phyloP scores from a whole-genome alignment of 1,139 yeast species.

The Magnusiomyces suaveolens region DNA sequence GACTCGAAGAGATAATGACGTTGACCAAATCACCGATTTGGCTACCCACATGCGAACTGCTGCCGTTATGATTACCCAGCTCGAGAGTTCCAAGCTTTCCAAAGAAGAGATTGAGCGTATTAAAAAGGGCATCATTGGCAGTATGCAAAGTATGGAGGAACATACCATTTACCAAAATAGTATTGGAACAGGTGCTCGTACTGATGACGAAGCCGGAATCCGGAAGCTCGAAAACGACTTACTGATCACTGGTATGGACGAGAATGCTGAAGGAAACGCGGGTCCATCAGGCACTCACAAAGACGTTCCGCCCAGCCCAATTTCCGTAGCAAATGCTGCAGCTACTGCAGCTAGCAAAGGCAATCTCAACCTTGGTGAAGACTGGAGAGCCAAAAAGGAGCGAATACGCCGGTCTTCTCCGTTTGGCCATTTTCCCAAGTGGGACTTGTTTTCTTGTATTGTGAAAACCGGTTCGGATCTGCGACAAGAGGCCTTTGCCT shows the following conservation, averaged over 20 bases:
- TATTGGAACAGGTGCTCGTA: conserved; percentile 7
- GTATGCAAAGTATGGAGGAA: conserved; percentile 84
- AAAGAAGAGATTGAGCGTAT: conserved; percentile 67
- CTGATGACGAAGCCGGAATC: conserved; percentile 72
- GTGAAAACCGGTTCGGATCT: conserved; percentile 93
- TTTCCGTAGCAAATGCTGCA: not conserved
- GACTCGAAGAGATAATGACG: conserved; percentile 12
- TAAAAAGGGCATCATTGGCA: conserved; percentile 65
- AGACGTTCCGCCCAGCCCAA: not conserved
- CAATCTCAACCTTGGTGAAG: conserved; percentile 64
- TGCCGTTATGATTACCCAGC: conserved; percentile 82
- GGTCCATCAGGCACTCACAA: conserved; percentile 17
- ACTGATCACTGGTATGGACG: conserved; percentile 58
- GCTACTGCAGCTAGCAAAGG: not conserved
- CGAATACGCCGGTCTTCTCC: conserved; percentile 68
- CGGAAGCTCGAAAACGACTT: conserved; percentile 85
- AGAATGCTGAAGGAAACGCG: conserved; percentile 33
- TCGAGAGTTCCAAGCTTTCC: conserved; percentile 60
- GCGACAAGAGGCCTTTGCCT: conserved; percentile 96
- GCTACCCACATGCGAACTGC: conserved; percentile 95
- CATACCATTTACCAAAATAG: conserved; percentile 30
- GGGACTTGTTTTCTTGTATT: conserved; percentile 93
- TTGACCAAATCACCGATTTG: conserved; percentile 37
- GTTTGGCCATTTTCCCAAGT: conserved; percentile 76
- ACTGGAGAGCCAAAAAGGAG: conserved; percentile 74